These are phyloP conservation scores for Sporisorium iseilematis-ciliati DNA, from an alignment of 1,284 basidiomycete genomes.

Conservation along the genomic window DNA sequence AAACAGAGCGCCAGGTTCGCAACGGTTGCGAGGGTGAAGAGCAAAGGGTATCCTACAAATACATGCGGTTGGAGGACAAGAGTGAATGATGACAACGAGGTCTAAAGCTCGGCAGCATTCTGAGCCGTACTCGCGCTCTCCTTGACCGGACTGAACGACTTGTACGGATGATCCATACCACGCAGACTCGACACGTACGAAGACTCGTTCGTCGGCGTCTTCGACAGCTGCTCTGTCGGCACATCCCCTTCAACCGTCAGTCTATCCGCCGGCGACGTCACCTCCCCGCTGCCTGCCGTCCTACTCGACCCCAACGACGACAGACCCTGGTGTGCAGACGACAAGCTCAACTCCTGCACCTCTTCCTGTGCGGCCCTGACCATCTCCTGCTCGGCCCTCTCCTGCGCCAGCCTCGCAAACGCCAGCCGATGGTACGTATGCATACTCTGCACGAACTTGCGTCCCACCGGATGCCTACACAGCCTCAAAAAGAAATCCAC, in stretches of 20 bases:
- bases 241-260: slow-evolving; percentile 7
- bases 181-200: slow-evolving; percentile 19
- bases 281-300: slow-evolving; percentile 4
- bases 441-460: slow-evolving; percentile 82
- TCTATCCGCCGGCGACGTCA: slow-evolving; percentile 5
- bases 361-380: slow-evolving; percentile 4
- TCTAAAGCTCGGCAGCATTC: neutral
- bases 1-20: neutral
- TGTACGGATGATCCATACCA: slow-evolving; percentile 16
- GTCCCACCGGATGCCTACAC: slow-evolving; percentile 74
- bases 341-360: slow-evolving; percentile 22
- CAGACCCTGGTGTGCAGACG: slow-evolving; percentile 5
- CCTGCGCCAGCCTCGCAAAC: slow-evolving; percentile 65
- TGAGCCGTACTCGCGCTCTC: slow-evolving; percentile 10
- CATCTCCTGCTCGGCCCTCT: slow-evolving; percentile 46
- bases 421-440: slow-evolving; percentile 93
- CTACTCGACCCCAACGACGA: slow-evolving; percentile 7
- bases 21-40: neutral
- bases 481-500: slow-evolving; percentile 73
- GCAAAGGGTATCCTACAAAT: slow-evolving; percentile 5
- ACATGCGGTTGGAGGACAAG: neutral
- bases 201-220: slow-evolving; percentile 12
- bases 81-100: neutral
- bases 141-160: slow-evolving; percentile 24
- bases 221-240: slow-evolving; percentile 1